phyloP scores from a whole-genome alignment of 345 rosid genomes.

The Arabidopsis suecica region DNA sequence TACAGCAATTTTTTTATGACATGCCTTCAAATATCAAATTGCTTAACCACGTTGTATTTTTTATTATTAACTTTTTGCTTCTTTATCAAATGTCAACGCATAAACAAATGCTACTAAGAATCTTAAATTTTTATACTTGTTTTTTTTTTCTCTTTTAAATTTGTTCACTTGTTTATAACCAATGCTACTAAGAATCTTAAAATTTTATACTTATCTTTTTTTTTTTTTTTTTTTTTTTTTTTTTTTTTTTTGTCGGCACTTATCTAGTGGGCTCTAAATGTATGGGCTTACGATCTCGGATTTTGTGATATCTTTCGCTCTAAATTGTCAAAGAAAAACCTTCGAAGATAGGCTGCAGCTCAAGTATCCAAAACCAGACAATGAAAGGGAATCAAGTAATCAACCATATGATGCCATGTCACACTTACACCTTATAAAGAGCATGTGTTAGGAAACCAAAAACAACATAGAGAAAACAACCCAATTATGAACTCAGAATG shows the following conservation, averaged over 20 bases:
- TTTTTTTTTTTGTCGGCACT: too few species aligned
- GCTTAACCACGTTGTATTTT: constrained; percentile 8
- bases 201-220: too few species aligned
- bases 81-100: constrained; percentile 21
- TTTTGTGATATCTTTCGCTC: too few species aligned
- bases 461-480: background rate
- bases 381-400: constrained; percentile 32
- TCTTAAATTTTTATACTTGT: too few species aligned
- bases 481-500: constrained; percentile 45
- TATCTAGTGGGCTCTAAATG: too few species aligned
- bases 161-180: too few species aligned
- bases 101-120: background rate
- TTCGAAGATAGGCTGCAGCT: constrained; percentile 44
- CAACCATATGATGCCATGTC: constrained; percentile 29
- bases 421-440: background rate
- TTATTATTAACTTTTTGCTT: background rate
- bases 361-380: constrained; percentile 54
- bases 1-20: background rate
- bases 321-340: too few species aligned
- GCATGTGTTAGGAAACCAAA: constrained; percentile 38
- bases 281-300: too few species aligned
- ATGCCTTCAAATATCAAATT: background rate
- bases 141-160: too few species aligned
- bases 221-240: too few species aligned
- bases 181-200: too few species aligned